Base-by-base conservation (phyloP, 1,284 basidiomycete species). In the Pascua sp. region DNA sequence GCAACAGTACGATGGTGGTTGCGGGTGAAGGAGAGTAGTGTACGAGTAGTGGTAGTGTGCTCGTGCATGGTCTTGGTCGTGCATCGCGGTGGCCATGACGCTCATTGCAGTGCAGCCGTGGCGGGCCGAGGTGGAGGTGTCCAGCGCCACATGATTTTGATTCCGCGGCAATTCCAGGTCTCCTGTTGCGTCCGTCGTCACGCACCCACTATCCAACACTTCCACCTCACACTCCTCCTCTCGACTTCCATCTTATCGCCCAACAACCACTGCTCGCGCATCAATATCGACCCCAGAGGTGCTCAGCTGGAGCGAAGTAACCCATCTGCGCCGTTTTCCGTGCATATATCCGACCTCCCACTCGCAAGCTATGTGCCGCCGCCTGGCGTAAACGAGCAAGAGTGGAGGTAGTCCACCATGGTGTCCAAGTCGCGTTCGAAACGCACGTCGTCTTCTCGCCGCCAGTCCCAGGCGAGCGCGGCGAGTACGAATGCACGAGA, bases 331-430 rank as follows among this genome's bases (percentile, higher is more conserved):
- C 11, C 32, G 15, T 50, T 57, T 53, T 39, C 43, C 18, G 24
- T n/a, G 24, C 17, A 11, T 9, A 16, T 13, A 17, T 44, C 15
- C 42, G 13, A 43, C 42, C 17, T 37, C 13, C n/a, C 32, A 16
- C 41, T 4, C 40, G 5, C 41, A 36, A 38, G 47, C n/a, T 38
- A 55, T 55, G 53, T 16, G 24, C 24, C 24, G 24, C 24, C 24
- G 24, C 24, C 24, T 4, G 24, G n/a, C 40, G 36, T 17, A 46
- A 47, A 49, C 38, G 40, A 32, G n/a, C 38, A n/a, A 47, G 49
- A 62, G 60, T 62, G 60, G 60, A 62, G 60, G 60, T 59, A 11
- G 57, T 59, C 57, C 60, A 53, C 24, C 24, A 32, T 32, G 24
- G 24, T 32, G 24, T 32, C 24, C 24, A 32, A 32, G 24, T 32